phyloP scores from a whole-genome alignment of 208 protist species.

The Trypanosoma caninum region DNA sequence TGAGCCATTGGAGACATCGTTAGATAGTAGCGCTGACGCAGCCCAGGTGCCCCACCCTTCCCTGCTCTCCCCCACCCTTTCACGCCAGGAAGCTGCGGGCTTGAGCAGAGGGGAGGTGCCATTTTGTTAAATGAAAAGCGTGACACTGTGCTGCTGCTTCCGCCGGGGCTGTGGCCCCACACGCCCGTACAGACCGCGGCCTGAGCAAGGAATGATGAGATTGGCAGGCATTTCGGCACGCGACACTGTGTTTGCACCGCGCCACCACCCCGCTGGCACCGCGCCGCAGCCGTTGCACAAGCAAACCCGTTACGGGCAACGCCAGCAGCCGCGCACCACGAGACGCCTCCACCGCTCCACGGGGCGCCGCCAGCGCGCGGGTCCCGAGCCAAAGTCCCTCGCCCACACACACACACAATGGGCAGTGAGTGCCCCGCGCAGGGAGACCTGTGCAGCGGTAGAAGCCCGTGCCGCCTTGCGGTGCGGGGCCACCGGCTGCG shows the following conservation, averaged over 20 bases:
- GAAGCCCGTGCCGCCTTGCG: conserved; percentile 23
- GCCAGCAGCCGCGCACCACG: conserved; percentile 23
- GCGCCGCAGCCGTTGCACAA: conserved; percentile 28
- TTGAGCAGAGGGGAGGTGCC: background rate
- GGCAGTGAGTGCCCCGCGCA: conserved; percentile 60
- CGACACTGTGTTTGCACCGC: background rate
- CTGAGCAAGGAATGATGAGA: conserved; percentile 13
- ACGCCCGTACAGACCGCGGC: background rate
- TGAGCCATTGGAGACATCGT: conserved; percentile 71
- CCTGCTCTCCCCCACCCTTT: conserved; percentile 50
- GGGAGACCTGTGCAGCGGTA: conserved; percentile 38
- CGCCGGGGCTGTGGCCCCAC: too few relatives aligned
- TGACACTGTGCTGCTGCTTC: too few relatives aligned
- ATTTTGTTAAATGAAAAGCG: too few relatives aligned
- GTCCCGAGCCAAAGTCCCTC: conserved; percentile 80
- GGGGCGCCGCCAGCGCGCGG: conserved; percentile 27
- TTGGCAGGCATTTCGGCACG: background rate
- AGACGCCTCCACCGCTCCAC: conserved; percentile 28
- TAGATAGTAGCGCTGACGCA: conserved; percentile 55
- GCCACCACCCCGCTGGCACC: background rate
- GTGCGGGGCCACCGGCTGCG: conserved; percentile 33
- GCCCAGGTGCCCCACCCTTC: conserved; percentile 71
- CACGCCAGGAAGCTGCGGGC: conserved; percentile 26
- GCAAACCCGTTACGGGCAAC: conserved; percentile 58
- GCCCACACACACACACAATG: conserved; percentile 24